Conservation (phyloP, 2,329 filamentous ascomycete species). For the Paraphaeosphaeria minitans region DNA sequence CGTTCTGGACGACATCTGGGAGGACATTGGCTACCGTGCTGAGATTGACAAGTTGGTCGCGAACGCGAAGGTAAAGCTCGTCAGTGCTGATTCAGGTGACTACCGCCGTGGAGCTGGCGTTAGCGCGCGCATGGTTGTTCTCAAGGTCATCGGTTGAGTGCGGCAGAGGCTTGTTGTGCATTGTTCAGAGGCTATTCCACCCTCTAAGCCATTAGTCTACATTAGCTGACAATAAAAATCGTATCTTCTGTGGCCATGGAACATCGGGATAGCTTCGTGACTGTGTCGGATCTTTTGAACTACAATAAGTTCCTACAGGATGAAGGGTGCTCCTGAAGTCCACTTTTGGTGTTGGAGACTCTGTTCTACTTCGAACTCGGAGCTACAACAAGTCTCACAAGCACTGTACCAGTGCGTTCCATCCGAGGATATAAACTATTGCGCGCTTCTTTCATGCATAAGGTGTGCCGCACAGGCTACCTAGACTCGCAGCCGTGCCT, state of each 20-base stretch:
- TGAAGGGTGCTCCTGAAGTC: too few species aligned
- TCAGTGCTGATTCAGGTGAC: conserved; percentile 15
- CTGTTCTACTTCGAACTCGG: too few species aligned
- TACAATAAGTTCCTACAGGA: too few species aligned
- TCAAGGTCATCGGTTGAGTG: conserved; percentile 11
- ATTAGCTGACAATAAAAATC: too few species aligned
- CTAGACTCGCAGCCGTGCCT: background rate
- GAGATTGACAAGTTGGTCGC: conserved; percentile 42
- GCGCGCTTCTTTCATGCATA: background rate
- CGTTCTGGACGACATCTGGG: conserved; percentile 56
- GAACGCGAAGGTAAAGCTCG: conserved; percentile 42
- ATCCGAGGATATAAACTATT: too few species aligned
- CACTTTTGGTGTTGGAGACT: too few species aligned
- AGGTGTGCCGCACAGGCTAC: background rate
- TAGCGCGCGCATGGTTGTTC: conserved; percentile 15
- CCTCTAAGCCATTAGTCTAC: too few species aligned
- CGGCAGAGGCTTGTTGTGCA: background rate
- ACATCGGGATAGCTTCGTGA: too few species aligned
- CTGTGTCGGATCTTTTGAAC: too few species aligned
- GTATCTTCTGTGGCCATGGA: too few species aligned
- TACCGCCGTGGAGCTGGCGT: conserved; percentile 17
- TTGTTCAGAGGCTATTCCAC: background rate
- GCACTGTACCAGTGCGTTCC: too few species aligned
- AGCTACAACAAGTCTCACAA: too few species aligned
- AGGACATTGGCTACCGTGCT: conserved; percentile 53